These are phyloP conservation scores for Centaurea solstitialis DNA, from an alignment of 129 eudicot genomes.

Conservation along the genomic window DNA sequence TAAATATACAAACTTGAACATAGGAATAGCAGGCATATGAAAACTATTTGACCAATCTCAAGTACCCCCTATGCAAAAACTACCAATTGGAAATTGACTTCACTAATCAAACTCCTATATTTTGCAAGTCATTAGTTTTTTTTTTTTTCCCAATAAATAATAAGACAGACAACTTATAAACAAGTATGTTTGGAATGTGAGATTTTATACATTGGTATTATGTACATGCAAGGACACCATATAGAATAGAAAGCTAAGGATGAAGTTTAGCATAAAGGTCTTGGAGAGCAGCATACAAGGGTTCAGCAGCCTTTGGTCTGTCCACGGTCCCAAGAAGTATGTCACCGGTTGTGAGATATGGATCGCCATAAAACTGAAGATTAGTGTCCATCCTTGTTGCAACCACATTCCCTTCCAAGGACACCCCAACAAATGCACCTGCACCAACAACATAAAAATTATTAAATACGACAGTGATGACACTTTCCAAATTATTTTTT, in stretches of 20 bases:
- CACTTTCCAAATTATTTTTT: no score
- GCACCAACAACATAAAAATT: constrained; percentile 12
- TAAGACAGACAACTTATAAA: neutral
- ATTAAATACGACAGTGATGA: no score
- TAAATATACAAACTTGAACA: no score
- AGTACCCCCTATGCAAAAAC: no score
- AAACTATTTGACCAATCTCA: no score
- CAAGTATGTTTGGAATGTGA: neutral
- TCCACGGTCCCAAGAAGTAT: constrained; percentile 87
- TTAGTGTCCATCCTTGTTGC: constrained; percentile 92
- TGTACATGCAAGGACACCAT: constrained; percentile 13
- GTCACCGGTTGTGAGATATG: constrained; percentile 84
- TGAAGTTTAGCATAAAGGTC: constrained; percentile 55
- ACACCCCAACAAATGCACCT: constrained; percentile 99
- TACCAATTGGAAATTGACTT: neutral
- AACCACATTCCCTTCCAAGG: constrained; percentile 88
- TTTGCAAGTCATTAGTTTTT: neutral
- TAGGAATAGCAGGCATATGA: no score
- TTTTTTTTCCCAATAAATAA: neutral
- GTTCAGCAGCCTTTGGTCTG: constrained; percentile 94
- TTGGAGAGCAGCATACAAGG: constrained; percentile 74
- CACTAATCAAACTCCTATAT: neutral
- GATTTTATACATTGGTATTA: constrained; percentile 20
- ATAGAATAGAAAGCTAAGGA: neutral
- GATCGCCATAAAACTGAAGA: constrained; percentile 89